phyloP scores from a whole-genome alignment of 345 rosid species.

The Mercurialis annua region DNA sequence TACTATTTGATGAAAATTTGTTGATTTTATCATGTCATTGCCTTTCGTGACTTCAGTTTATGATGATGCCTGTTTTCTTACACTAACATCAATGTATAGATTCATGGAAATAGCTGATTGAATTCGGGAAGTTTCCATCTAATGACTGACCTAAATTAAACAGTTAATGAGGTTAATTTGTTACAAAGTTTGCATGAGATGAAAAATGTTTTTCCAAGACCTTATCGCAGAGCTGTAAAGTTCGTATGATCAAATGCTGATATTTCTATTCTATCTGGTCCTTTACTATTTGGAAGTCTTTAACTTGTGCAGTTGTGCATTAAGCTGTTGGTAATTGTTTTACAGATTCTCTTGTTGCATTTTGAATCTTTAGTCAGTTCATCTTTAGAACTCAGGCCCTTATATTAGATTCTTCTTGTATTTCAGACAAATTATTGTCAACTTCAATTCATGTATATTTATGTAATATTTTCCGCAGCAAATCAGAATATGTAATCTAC shows the following conservation, averaged over 20 bases:
- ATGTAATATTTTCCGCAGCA: conserved; percentile 32
- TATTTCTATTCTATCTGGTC: background rate
- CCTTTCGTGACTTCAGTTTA: background rate
- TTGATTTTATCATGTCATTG: background rate
- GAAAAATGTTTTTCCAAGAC: background rate
- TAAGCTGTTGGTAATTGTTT: background rate
- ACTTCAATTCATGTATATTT: background rate
- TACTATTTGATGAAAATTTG: background rate
- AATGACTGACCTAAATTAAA: background rate
- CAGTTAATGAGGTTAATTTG: background rate
- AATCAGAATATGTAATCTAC: conserved; percentile 64
- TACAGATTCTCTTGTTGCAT: background rate
- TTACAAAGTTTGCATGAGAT: background rate
- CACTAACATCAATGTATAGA: background rate
- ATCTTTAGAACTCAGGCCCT: no score
- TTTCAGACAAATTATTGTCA: no score
- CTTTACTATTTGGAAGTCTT: background rate
- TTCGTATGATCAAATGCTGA: background rate
- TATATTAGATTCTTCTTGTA: no score
- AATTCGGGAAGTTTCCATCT: background rate
- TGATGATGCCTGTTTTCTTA: background rate
- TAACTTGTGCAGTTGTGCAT: background rate
- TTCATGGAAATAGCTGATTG: background rate
- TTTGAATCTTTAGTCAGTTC: background rate
- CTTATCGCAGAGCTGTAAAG: background rate